Evolutionary conservation across 2,329 filamentous ascomycete species (phyloP).

Genomic region (Epicoccum nigrum): DNA sequence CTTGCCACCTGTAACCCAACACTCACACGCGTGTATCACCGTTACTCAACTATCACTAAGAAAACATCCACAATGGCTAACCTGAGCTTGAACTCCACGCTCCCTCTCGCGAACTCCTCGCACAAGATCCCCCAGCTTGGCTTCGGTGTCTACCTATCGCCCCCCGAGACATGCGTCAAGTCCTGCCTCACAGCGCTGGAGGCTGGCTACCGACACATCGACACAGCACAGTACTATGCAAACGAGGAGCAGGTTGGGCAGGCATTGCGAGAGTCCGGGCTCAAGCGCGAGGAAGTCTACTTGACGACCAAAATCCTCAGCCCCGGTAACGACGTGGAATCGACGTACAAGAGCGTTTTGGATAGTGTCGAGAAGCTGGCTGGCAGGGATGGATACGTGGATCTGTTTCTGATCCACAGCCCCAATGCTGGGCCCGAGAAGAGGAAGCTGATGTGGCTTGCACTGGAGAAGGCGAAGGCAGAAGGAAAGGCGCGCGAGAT

Average conservation of each 20-base stretch:
- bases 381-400: constrained; percentile 66
- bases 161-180: constrained; percentile 59
- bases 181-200: constrained; percentile 65
- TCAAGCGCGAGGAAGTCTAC: constrained; percentile 67
- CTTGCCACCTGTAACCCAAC: constrained; percentile 2
- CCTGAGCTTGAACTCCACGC: constrained; percentile 54
- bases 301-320: constrained; percentile 73
- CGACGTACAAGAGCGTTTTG: constrained; percentile 63
- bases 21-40: constrained; percentile 12
- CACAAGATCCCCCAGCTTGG: constrained; percentile 69
- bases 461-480: constrained; percentile 65
- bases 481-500: constrained; percentile 69
- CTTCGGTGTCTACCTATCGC: constrained; percentile 73
- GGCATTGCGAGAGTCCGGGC: constrained; percentile 62
- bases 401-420: constrained; percentile 74
- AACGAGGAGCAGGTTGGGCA: constrained; percentile 72
- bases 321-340: constrained; percentile 60
- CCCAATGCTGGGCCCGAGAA: constrained; percentile 61
- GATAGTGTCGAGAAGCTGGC: constrained; percentile 68
- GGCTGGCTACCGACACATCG: constrained; percentile 67
- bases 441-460: constrained; percentile 68
- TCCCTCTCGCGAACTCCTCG: constrained; percentile 58
- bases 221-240: constrained; percentile 72
- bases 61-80: constrained; percentile 24
- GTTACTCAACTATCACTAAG: constrained; percentile 5